phyloP scores from a whole-genome alignment of 2,329 filamentous ascomycete genomes.

The Paracorniculantispora psalliotae region DNA sequence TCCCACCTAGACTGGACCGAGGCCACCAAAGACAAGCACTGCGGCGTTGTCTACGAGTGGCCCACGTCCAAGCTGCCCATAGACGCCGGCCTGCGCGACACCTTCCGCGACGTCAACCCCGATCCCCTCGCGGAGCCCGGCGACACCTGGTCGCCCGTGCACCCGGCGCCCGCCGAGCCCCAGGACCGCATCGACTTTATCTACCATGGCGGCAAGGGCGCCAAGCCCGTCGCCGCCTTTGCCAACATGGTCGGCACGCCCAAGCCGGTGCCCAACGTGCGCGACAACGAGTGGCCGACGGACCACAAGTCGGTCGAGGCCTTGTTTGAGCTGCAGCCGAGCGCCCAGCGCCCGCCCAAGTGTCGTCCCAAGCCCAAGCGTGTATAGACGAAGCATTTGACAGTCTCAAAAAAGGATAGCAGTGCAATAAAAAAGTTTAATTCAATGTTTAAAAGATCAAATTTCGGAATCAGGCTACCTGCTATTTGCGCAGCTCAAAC shows the following conservation, averaged over 20 bases:
- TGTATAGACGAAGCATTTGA: too few species aligned
- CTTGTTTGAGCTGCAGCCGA: conserved; percentile 21
- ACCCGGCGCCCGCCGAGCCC: conserved; percentile 30
- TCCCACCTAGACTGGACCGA: conserved; percentile 40
- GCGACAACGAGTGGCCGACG: conserved; percentile 37
- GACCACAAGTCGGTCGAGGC: conserved; percentile 34
- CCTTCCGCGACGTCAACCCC: conserved; percentile 33
- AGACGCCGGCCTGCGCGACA: conserved; percentile 34
- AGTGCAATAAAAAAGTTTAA: too few species aligned
- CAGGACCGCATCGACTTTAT: conserved; percentile 40
- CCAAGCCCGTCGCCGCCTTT: conserved; percentile 27
- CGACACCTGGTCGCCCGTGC: conserved; percentile 39
- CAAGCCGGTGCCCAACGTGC: conserved; percentile 27
- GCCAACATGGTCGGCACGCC: conserved; percentile 30
- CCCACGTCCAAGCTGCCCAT: conserved; percentile 32
- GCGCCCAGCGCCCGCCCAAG: conserved; percentile 3
- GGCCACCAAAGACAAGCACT: conserved; percentile 28
- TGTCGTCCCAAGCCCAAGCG: too few species aligned
- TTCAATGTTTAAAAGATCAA: too few species aligned
- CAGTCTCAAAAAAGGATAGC: too few species aligned
- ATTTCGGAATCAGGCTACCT: too few species aligned
- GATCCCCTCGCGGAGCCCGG: conserved; percentile 30
- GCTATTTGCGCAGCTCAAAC: too few species aligned
- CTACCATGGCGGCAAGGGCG: conserved; percentile 31
- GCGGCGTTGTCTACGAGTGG: conserved; percentile 33